Base-by-base conservation (phyloP, 2,329 filamentous ascomycete species). In the Microcyclospora tardicrescens region DNA sequence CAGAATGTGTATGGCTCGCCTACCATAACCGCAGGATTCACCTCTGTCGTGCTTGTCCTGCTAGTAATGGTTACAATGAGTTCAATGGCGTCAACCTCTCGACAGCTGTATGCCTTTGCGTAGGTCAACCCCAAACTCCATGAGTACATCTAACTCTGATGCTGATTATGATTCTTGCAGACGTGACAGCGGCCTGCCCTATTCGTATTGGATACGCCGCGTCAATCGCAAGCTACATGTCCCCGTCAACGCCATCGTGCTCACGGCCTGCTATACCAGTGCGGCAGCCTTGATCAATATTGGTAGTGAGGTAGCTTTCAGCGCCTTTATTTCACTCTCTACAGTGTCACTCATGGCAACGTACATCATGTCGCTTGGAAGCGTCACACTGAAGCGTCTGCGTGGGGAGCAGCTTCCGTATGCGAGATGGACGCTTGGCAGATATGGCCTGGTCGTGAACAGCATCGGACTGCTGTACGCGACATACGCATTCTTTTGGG, bases 241-340 rank as follows among this genome's bases (percentile, higher is more conserved):
- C 6, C 52, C 54, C 2, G 39, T 53, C n/a, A 56, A 54, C 33
- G 49, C 53, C 9, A 54, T 55, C 41, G 37, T 53, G 11, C 43
- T 60, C 33, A 57, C 56, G 2, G 33, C 44, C 11, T 30, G 47
- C 16, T 47, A 51, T 37, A 45, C 47, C 19, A 39, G 38, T 15
- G 33, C 55, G 16, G 44, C 61, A 6, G 51, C 54, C n/a, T 43
- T 62, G 9, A 54, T 62, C 31, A 59, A 56, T 19, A 46, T 61
- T 28, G 52, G 51, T 28, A 56, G 52, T 34, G 61, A 56, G 24
- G 56, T 60, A 11, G 61, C 61, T 10, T 58, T 69, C 37, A 57
- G 59, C 39, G 62, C 61, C 32, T 61, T 65, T 34, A 56, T 68
- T 16, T 60, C 61, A 6, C 53, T 68, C 10, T 56, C 56, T 2